Base-by-base conservation (phyloP, 2,329 filamentous ascomycete genomes). In the Pseudogymnoascus sp. region DNA sequence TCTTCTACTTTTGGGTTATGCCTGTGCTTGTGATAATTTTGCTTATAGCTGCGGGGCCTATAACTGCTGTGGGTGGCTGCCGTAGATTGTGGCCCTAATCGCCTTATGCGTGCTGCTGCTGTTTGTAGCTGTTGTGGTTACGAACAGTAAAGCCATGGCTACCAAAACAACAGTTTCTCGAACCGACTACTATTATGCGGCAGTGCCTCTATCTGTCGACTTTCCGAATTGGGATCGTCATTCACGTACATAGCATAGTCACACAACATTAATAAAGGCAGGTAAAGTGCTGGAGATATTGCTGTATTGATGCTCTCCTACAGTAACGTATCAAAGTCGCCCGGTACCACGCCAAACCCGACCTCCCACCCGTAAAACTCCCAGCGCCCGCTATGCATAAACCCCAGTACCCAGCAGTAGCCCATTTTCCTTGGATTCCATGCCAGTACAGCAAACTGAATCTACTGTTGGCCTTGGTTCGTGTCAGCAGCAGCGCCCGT, bases 401-500 rank as follows among this genome's bases (percentile, higher is more conserved):
- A 52, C 25, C 45, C 27, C 45, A 31, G 27, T 31, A 15, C 45
- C 25, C 27, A 52, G 15, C 27, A 52, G 18, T 8, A 31, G 13
- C 5, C 45, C 13, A 6, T 15, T 10, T 15, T 13, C 42, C 45
- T n/a, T 29, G 12, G 25, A 29, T 48, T 7, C 42, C 42, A 29
- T 48, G 42, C 45, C 45, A 52, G 4, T 31, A 15, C 45, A 52
- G 45, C 45, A 52, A 31, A 5, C 27, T 6, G 27, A 52, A 52
- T 52, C 7, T 52, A 52, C 25, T 52, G n/a, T 5, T 52, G 45
- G 12, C 42, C 42, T 15, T 52, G 45, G 45, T 52, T 52, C 13
- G 45, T 52, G 7, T 52, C 63, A 35, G 35, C 62, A 18, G 48
- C 69, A 33, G 67, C 70, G 52, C 83, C 85, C 48, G 84, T 84